Evolutionary conservation across 2,329 filamentous ascomycete species (phyloP), one percentile per base, ranked within the genome.

Genomic region (Neofusicoccum cordaticola): DNA sequence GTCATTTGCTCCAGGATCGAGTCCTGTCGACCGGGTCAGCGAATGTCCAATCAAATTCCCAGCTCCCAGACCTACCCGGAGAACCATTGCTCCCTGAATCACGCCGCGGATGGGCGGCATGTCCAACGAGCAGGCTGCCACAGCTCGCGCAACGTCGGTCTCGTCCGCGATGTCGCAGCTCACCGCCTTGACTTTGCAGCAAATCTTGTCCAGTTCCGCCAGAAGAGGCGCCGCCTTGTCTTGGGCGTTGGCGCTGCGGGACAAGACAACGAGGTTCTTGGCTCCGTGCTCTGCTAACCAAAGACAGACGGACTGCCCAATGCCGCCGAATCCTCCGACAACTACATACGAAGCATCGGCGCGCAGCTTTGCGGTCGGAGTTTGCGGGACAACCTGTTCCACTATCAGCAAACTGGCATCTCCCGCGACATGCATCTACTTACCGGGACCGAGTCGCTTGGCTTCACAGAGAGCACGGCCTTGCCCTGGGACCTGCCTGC

Each of bases 61-160:
- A 22, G 22, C 22, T 22, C 22, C 2, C 22, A 22, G 22, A 22
- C 57, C 45, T 61, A 67, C 70, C 27, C 50, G 64, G 62, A 74
- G 67, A 1, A 72, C 64, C 72, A 74, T 74, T 19, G 71, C 72
- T 11, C 67, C 71, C n/a, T 70, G 68, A 22, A 71, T 67, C 31
- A 70, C 68, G 44, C 71, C 72, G 39, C 67, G 65, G 15, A 74
- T 66, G 2, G 70, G 69, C 0, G 15, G 17, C 17, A 64, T 39
- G 17, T 63, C 35, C 11, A 8, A 7, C 1, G n/a, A 8, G 31
- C 34, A 27, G 7, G 15, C 22, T 7, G 3, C 35, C 19, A 57
- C 2, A 4, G 50, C 44, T n/a, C 13, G 17, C n/a, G 6, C 17
- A 3, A 67, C 19, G 19, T 31, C 37, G 0, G 44, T 13, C 48